These are phyloP conservation scores for Phytophthora multivora DNA, from an alignment of 352 stramenopile genomes.

Conservation along the genomic window DNA sequence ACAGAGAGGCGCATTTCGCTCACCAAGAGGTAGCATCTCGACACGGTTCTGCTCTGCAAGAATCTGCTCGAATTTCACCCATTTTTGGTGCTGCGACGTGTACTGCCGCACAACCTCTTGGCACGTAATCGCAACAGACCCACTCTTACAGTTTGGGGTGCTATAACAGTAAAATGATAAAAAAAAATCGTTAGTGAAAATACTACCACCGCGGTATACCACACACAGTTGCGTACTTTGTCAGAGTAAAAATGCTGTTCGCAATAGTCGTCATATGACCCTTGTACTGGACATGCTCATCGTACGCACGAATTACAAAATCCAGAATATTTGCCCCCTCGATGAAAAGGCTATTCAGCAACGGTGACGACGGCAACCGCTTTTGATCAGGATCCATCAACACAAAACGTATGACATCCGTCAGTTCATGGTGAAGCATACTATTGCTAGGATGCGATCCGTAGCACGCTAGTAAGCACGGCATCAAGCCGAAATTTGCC, in stretches of 20 bases:
- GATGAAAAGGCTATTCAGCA: slow-evolving; percentile 82
- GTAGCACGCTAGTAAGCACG: slow-evolving; percentile 80
- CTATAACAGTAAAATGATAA: slow-evolving; percentile 23
- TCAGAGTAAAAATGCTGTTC: slow-evolving; percentile 90
- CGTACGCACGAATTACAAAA: slow-evolving; percentile 83
- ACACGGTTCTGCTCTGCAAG: slow-evolving; percentile 81
- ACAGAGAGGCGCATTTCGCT: slow-evolving; percentile 81
- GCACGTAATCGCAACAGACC: slow-evolving; percentile 57
- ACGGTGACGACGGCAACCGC: slow-evolving; percentile 70
- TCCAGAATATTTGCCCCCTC: slow-evolving; percentile 74
- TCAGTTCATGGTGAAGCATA: slow-evolving; percentile 85
- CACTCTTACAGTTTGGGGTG: slow-evolving; percentile 72
- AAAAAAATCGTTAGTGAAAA: slow-evolving; percentile 17
- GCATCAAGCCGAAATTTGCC: slow-evolving; percentile 80
- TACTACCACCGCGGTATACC: not conserved
- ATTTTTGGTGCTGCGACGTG: slow-evolving; percentile 69
- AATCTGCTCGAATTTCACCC: slow-evolving; percentile 75
- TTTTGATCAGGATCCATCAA: slow-evolving; percentile 87
- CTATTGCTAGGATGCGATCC: slow-evolving; percentile 82
- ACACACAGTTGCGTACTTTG: slow-evolving; percentile 54
- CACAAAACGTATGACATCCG: slow-evolving; percentile 86
- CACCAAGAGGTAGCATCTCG: slow-evolving; percentile 82
- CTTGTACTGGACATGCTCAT: slow-evolving; percentile 84
- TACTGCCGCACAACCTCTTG: slow-evolving; percentile 85
- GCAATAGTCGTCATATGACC: slow-evolving; percentile 89